Evolutionary conservation across 2,329 filamentous ascomycete species (phyloP), one percentile per base, ranked within the genome.

Genomic region (Pseudocercospora cruenta): DNA sequence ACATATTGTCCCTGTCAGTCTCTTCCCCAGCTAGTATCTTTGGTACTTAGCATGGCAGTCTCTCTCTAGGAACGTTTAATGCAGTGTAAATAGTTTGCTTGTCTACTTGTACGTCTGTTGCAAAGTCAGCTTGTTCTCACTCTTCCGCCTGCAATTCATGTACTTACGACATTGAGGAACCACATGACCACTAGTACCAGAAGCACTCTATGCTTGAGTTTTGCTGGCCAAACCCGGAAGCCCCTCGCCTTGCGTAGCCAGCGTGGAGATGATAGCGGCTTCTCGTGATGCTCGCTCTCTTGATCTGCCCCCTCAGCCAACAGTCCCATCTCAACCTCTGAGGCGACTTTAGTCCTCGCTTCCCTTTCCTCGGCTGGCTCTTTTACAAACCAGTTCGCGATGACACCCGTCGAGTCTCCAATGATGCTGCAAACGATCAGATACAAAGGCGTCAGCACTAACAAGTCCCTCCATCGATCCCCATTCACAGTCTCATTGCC

Each of bases 391-490:
- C 79, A 82, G 10, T 61, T 69, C 0, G 79, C 79, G 6, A 84
- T 59, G 3, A 67, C 73, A 49, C 74, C 74, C 2, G 80, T 82
- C 4, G 80, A 80, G 36, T 73, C 72, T 3, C 78, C 73, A 9
- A 79, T 77, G 3, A 71, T 70, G 73, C 78, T 78, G 62, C 80
- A 80, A 4, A 79, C 65, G 76, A 80, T 83, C 12, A 84, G 57
- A 65, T 85, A 83, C 1, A 82, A 64, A 0, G 75, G 71, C 0
- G 80, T 82, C 12, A 83, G 66, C 1, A 84, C 39, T 4, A 77
- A 67, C 4, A 79, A 68, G 67, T 84, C 81, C 19, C 75, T 65
- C 74, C 73, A 76, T 53, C 74, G 74, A 66, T 76, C 74, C 9
- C 70, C 67, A 53, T 68, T 39, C 21, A 77, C 62, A 3, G 67